Evolutionary conservation across 2,329 filamentous ascomycete genomes (phyloP).

Genomic region (Drechslerella stenobrocha): DNA sequence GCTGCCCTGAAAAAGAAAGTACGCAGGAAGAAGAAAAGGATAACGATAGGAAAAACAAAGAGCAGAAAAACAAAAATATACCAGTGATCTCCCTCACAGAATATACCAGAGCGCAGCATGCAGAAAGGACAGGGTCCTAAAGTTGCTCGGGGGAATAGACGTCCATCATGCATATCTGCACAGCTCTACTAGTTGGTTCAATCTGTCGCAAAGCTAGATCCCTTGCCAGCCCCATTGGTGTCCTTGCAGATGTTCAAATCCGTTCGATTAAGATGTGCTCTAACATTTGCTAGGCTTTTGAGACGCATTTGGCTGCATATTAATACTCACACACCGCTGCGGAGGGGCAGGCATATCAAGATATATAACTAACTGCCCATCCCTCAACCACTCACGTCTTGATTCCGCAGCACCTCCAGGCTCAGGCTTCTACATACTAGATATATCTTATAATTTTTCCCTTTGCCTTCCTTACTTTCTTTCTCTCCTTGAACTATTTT

Average conservation of each 20-base stretch:
- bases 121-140: slow-evolving; percentile 38
- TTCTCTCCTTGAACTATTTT: slow-evolving; percentile 28
- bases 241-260: slow-evolving; percentile 41
- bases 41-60: slow-evolving; percentile 5
- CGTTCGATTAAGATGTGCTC: slow-evolving; percentile 32
- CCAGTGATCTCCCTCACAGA: slow-evolving; percentile 30
- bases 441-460: slow-evolving; percentile 36
- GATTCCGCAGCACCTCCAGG: slow-evolving; percentile 39
- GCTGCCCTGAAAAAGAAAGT: slow-evolving; percentile 2
- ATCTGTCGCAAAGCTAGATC: slow-evolving; percentile 42
- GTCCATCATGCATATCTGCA: slow-evolving; percentile 41
- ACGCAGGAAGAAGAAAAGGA: not conserved
- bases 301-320: slow-evolving; percentile 26
- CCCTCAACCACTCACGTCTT: slow-evolving; percentile 39
- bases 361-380: slow-evolving; percentile 48
- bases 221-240: slow-evolving; percentile 39
- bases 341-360: slow-evolving; percentile 31
- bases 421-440: slow-evolving; percentile 40
- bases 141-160: slow-evolving; percentile 27
- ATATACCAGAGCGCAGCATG: slow-evolving; percentile 41
- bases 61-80: slow-evolving; percentile 12
- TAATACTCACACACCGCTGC: slow-evolving; percentile 43
- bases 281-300: slow-evolving; percentile 28
- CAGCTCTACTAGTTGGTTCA: slow-evolving; percentile 40
- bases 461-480: slow-evolving; percentile 34